Conservation (phyloP, 306 rosid species). For the Chamaecrista fasciculata region DNA sequence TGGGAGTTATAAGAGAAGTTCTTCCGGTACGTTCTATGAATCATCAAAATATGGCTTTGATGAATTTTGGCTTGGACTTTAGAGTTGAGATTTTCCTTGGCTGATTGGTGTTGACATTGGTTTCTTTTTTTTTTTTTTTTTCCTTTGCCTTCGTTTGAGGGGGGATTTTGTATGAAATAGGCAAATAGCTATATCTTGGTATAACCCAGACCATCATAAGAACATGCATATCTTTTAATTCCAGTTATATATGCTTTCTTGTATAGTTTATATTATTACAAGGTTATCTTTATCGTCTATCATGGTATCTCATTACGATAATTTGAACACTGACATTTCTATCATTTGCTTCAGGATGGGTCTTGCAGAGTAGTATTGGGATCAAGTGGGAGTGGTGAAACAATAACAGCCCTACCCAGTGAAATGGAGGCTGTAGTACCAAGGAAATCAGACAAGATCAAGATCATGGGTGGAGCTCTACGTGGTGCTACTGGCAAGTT, state of each 20-base stretch:
- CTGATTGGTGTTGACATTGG: neutral
- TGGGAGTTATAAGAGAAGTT: conserved; percentile 78
- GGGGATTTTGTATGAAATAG: too few relatives aligned
- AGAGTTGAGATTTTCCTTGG: neutral
- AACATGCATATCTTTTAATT: neutral
- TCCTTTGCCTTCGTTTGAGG: neutral
- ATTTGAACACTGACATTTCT: neutral
- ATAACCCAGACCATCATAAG: too few relatives aligned
- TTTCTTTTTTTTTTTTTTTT: neutral
- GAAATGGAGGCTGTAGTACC: conserved; percentile 88
- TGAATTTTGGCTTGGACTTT: neutral
- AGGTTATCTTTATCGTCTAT: conserved; percentile 13
- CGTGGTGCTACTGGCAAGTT: conserved; percentile 95
- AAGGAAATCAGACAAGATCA: conserved; percentile 74
- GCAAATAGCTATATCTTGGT: too few relatives aligned
- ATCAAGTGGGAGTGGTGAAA: conserved; percentile 73
- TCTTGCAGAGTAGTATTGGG: conserved; percentile 75
- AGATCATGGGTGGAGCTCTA: conserved; percentile 81
- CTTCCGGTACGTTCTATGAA: conserved; percentile 63
- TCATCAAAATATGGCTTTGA: neutral
- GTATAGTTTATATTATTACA: neutral
- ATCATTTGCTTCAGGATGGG: conserved; percentile 66
- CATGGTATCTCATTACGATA: neutral
- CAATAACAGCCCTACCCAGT: conserved; percentile 50
- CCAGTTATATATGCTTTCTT: neutral